Evolutionary conservation across 1,284 basidiomycete genomes (phyloP), one percentile per base, ranked within the genome.

Genomic region (Cryptococcus sp.): DNA sequence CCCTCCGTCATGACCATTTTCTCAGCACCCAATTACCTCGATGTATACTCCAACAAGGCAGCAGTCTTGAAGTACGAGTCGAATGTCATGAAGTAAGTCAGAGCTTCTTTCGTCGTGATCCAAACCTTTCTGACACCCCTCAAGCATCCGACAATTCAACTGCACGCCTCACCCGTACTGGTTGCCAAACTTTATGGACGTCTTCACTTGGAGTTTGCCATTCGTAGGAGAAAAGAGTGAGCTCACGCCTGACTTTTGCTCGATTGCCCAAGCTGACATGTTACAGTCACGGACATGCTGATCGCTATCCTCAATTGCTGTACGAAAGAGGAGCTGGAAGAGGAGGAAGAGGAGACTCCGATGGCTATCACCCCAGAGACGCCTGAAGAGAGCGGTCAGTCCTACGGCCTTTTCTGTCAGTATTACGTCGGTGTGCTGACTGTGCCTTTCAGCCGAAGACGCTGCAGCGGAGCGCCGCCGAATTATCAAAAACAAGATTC

Each of bases 161-260:
- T 92, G 89, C 75, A 93, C 90, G 5, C 93, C 93, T 16, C 93
- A 96, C 76, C 93, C 93, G 4, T 96, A 96, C 77, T 93, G 90
- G 91, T 81, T 99, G 44, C 95, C 95, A 3, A 99, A 98, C 81
- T 98, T 98, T 71, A 97, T 98, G 90, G 93, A 99, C 75, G 95
- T 91, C 41, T 99, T 99, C 78, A 98, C 95, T 1, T 99, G 96
- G 96, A 93, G 90, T 83, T 80, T 99, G 66, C 96, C 95, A 0
- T 99, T 99, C 74, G 96, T 99, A 3, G 95, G 93, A 60, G 93
- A 96, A 78, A 96, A 96, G 81, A 95, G 91, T 93, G 63, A 67
- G 87, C 35, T 47, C 15, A 50, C 6, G 19, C 39, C 7, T 38
- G 13, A 20, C 38, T 39, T 38, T 25, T n/a, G 6, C 22, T 42